Base-by-base conservation (phyloP, 805 yeast species). In the Yarrowia sp. region DNA sequence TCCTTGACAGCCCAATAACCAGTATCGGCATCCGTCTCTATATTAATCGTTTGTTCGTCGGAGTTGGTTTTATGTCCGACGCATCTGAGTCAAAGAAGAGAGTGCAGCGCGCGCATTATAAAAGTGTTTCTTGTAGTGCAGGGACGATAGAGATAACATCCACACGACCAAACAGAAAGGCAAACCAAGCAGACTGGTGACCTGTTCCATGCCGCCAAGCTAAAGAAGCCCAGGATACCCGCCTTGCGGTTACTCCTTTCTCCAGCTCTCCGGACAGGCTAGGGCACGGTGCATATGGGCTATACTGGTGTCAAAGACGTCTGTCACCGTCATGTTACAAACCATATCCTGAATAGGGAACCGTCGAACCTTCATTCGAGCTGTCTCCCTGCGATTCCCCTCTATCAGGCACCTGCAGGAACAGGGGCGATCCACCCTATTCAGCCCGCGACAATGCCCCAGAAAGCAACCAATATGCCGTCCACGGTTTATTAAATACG, bases 341-440 rank as follows among this genome's bases (percentile, higher is more conserved):
- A 51, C 58, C n/a, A 11, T 51, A 51, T 14, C 32, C 41, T 33
- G 58, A 35, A 33, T 16, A 16, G 30, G 58, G 58, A 51, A n/a
- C 22, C 41, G 30, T 1, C 58, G n/a, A 51, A 48, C 38, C 54
- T 48, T 44, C 33, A 26, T 9, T 24, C 5, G 32, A 24, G 28
- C 48, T 7, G 30, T 44, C 49, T 44, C 11, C 21, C 49, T 26
- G 49, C 49, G 21, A 10, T 16, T 32, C 54, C 54, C 54, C 54
- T 35, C 58, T 22, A 51, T 51, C 41, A 35, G 58, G 58, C 40
- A 51, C 41, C 58, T 51, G 58, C 58, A 51, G 58, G 58, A 35
- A 51, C 58, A 24, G 30, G 24, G 58, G 41, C 41, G 41, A 35
- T 51, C 41, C 33, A 44, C 49, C 17, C 21, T 26, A 19, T 8